phyloP scores from a whole-genome alignment of 768 basidiomycete genomes.

The Trametes gibbosa region DNA sequence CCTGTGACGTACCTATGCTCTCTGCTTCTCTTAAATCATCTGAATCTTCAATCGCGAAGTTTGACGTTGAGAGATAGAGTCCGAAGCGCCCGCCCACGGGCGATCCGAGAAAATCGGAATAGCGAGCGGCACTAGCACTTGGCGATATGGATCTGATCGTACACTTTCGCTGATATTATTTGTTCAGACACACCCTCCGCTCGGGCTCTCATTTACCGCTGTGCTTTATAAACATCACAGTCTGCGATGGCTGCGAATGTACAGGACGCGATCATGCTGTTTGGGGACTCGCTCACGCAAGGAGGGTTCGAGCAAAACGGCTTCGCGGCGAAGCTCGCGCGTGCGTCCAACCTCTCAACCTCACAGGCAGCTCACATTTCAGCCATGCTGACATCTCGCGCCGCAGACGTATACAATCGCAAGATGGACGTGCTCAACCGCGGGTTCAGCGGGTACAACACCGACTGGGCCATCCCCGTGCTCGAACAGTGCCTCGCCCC shows the following conservation, averaged over 20 bases:
- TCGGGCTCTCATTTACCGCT: too few species aligned
- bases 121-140: too few species aligned
- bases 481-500: conserved; percentile 73
- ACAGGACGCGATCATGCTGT: conserved; percentile 68
- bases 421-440: conserved; percentile 87
- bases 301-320: conserved; percentile 58
- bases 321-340: conserved; percentile 64
- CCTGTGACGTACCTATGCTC: too few species aligned
- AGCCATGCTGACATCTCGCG: too few species aligned
- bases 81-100: background rate
- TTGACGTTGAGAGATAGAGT: background rate
- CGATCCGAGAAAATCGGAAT: background rate
- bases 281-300: conserved; percentile 85
- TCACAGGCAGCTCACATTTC: too few species aligned
- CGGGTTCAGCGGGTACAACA: conserved; percentile 82
- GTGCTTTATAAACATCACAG: background rate
- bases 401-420: conserved; percentile 68
- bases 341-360: too few species aligned
- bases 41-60: background rate
- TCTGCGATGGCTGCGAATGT: conserved; percentile 51
- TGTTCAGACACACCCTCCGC: too few species aligned
- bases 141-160: too few species aligned
- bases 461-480: conserved; percentile 80
- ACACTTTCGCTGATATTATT: too few species aligned
- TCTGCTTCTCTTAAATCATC: too few species aligned